phyloP scores from a whole-genome alignment of 306 rosid genomes.

The Carpinus viminea region DNA sequence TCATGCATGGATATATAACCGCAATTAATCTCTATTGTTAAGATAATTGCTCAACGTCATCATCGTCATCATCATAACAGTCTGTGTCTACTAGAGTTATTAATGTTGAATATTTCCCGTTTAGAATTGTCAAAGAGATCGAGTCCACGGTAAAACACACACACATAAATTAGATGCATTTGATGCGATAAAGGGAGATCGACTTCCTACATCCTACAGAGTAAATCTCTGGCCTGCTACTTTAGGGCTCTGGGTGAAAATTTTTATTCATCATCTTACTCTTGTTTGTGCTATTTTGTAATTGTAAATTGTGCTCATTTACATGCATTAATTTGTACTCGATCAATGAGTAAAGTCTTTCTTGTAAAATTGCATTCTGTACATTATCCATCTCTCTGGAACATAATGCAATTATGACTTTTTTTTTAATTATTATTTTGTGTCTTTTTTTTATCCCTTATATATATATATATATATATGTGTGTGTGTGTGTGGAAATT shows the following conservation, averaged over 20 bases:
- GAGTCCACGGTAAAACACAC: slow-evolving; percentile 20
- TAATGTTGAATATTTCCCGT: background rate
- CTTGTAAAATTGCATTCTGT: background rate
- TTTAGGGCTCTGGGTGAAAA: slow-evolving; percentile 16
- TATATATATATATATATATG: too few species aligned
- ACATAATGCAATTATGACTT: background rate
- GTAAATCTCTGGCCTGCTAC: slow-evolving; percentile 12
- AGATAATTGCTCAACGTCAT: slow-evolving; percentile 23
- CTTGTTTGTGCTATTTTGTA: slow-evolving; percentile 33
- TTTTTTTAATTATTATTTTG: background rate
- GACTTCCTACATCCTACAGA: slow-evolving; percentile 25
- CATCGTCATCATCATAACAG: background rate
- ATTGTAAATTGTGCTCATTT: slow-evolving; percentile 36
- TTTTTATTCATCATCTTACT: slow-evolving; percentile 25
- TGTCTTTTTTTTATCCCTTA: background rate
- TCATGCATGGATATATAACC: background rate
- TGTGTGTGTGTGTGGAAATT: too few species aligned
- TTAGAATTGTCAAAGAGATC: background rate
- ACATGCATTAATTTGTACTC: slow-evolving; percentile 33
- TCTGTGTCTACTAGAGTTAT: background rate
- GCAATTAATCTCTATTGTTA: background rate
- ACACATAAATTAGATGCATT: background rate
- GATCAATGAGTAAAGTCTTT: background rate
- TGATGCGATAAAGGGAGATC: slow-evolving; percentile 24
- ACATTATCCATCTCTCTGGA: background rate